Percentiles rank a stretch among this genome's conserved stretches.
phyloP scores from a whole-genome alignment of 2,329 filamentous ascomycete species.

The Trichocomaceae sp. region DNA sequence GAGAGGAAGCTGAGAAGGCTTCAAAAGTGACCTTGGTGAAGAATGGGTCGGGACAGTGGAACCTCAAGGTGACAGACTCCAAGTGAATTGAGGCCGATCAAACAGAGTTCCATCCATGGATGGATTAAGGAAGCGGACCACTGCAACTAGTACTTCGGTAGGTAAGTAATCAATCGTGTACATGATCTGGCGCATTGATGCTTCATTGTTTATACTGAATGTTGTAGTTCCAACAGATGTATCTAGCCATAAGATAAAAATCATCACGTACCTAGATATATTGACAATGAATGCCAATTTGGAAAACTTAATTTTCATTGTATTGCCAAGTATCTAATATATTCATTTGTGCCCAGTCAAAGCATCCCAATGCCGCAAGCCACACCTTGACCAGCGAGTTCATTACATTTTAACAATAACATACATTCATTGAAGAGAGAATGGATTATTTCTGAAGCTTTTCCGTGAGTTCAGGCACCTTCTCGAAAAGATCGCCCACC shows the following conservation, averaged over 20 bases:
- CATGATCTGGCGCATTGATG: no score
- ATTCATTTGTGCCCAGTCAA: not conserved
- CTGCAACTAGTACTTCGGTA: not conserved
- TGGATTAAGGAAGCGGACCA: no score
- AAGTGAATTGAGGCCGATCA: not conserved
- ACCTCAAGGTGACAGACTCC: not conserved
- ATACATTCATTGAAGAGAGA: conserved; percentile 1
- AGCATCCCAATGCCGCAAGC: not conserved
- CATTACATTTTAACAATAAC: not conserved
- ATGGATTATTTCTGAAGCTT: conserved; percentile 62
- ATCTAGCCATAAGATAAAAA: no score
- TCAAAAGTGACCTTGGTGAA: conserved; percentile 3
- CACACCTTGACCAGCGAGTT: not conserved
- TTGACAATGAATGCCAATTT: no score
- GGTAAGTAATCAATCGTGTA: not conserved
- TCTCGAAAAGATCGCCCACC: conserved; percentile 91
- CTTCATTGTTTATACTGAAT: no score
- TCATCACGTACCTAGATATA: no score
- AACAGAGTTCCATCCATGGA: not conserved
- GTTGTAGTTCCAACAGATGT: no score
- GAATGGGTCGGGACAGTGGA: conserved; percentile 3
- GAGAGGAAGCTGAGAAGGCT: not conserved
- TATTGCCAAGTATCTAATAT: not conserved
- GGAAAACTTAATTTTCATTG: no score
- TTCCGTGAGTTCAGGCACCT: conserved; percentile 90